A percentile compares a stretch with the other conserved stretches of the same genome.
Evolutionary conservation across 148 eudicot species (phyloP).

Genomic region (Polygonum maritimum): DNA sequence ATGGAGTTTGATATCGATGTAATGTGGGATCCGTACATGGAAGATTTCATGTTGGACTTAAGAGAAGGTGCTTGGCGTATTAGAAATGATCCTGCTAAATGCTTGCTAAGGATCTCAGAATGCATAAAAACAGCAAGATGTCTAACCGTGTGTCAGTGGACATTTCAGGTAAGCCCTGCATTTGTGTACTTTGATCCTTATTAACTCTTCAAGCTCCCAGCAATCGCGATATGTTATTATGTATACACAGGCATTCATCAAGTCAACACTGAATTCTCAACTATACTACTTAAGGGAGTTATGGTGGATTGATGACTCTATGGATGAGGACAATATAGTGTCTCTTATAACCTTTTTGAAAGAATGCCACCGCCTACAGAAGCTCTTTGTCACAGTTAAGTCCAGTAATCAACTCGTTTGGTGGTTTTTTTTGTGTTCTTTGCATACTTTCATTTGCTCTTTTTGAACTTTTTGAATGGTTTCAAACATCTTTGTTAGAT

Average conservation of each 20-base stretch:
- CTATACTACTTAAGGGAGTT: no score
- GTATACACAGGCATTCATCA: no score
- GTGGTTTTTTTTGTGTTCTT: neutral
- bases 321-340: neutral
- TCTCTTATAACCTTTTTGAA: neutral
- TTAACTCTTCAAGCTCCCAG: no score
- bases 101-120: neutral
- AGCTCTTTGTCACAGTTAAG: neutral
- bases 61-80: neutral
- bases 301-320: neutral
- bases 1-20: neutral
- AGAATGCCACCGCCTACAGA: neutral
- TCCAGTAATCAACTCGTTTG: neutral
- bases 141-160: neutral
- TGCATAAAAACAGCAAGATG: no score
- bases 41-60: constrained; percentile 10
- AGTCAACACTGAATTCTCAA: no score
- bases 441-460: neutral
- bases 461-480: neutral
- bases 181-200: no score
- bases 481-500: neutral
- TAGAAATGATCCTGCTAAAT: neutral
- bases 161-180: neutral
- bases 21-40: no score
- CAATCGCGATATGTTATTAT: no score